Evolutionary conservation across 75 land plant genomes (phyloP).

Genomic region (Selaginella tamariscina): DNA sequence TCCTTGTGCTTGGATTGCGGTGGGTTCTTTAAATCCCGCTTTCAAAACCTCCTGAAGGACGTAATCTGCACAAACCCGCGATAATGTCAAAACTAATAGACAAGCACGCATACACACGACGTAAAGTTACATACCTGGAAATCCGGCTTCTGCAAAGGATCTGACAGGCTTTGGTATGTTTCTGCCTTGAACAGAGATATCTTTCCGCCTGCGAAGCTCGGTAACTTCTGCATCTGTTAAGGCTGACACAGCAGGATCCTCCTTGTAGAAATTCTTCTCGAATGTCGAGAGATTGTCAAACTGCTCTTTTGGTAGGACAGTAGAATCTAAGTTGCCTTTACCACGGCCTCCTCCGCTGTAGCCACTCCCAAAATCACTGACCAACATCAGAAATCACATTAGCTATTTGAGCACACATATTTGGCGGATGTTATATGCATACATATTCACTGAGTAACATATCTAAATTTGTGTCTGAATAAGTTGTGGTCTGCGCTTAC

Average conservation of each 20-base stretch:
- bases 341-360: constrained; percentile 15
- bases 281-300: constrained; percentile 78
- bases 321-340: constrained; percentile 30
- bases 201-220: constrained; percentile 53
- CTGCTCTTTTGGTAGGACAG: constrained; percentile 54
- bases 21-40: constrained; percentile 92
- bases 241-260: constrained; percentile 58
- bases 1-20: constrained; percentile 97
- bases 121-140: constrained; percentile 51
- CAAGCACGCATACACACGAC: not conserved
- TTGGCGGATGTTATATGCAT: too few species aligned
- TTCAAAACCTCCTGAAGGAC: constrained; percentile 74
- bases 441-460: too few species aligned
- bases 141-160: constrained; percentile 58
- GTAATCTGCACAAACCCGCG: constrained; percentile 63
- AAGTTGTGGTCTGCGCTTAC: too few species aligned
- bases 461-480: too few species aligned
- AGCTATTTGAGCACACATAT: not conserved
- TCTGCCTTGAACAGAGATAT: constrained; percentile 81
- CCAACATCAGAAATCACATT: not conserved
- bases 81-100: not conserved
- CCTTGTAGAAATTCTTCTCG: constrained; percentile 93
- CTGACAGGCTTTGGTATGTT: constrained; percentile 89
- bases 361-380: constrained; percentile 24
- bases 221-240: constrained; percentile 73